Base-by-base conservation (phyloP, 2,329 filamentous ascomycete genomes). In the Phialemoniopsis sp. region DNA sequence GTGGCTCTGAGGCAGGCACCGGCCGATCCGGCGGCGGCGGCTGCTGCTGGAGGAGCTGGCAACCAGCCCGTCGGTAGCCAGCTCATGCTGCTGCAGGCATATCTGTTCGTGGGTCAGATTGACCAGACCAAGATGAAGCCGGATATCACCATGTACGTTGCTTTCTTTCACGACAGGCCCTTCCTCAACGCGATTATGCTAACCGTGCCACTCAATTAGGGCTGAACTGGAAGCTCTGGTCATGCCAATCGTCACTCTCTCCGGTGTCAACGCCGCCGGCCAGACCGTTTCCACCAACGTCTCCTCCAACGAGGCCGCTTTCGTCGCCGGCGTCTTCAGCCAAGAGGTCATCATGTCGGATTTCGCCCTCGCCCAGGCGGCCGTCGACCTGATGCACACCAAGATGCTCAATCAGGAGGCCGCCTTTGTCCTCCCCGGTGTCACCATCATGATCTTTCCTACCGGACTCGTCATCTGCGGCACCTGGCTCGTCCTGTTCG, bases 281-380 rank as follows among this genome's bases (percentile, higher is more conserved):
- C 55, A 67, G 50, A 58, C 62, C 2, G 68, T 87, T 42, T 73
- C 65, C 51, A 83, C 83, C 36, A 80, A 77, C 28, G 76, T 89
- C 37, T 82, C 82, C 9, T 73, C 78, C 43, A 81, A 83, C 59
- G 81, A 87, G 57, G 83, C 85, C 13, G 73, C 77, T 7, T 89
- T 89, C 50, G 74, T 88, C 30, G 76, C 75, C 13, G 85, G 85
- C 37, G 74, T 85, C 50, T 89, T 89, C 60, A 76, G 82, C 39
- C 62, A 72, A 36, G 65, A 75, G 40, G 64, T 76, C 13, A 58
- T 78, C 52, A 59, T 73, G 52, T 80, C 76, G 42, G 62, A 68
- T 37, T 66, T 72, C 29, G 57, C 63, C 33, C 49, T 63, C 36
- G 77, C 77, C 17, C 62, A 71, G 44, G 58, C 67, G 14, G 70